Evolutionary conservation across 2,329 filamentous ascomycete species (phyloP), one percentile per base, ranked within the genome.

Genomic region (Byssothecium circinans): DNA sequence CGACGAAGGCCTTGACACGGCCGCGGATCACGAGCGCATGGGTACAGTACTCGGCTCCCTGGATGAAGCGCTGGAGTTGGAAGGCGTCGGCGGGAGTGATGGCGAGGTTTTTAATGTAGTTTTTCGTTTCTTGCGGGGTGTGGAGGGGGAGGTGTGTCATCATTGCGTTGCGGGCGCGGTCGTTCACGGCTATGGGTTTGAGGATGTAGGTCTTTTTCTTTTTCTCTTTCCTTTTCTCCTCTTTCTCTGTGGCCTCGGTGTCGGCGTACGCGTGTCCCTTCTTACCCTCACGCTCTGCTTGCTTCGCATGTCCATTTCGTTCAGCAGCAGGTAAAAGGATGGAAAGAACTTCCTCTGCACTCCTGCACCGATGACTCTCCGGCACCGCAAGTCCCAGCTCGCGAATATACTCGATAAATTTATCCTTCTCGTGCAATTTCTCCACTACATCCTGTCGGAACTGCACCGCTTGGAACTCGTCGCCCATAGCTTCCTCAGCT

Each of bases 31-130:
- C 72, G 2, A 91, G 74, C 0, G 86, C 73, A 56, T 91, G 87
- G 0, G 87, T 89, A 67, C 85, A 88, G 63, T 84, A 90, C 64
- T 90, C 86, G 0, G 76, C 74, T 1, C 81, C 79, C 2, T 49
- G 41, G 52, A 88, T 81, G 64, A 80, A 88, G 61, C 89, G 82
- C 61, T 91, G 86, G 19, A 90, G 64, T 49, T 89, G 76, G 78
- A 84, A 89, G 0, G 85, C 81, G 2, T 75, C 73, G 0, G 76
- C 62, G 11, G 74, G 67, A 2, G 81, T 81, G 34, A 86, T 81
- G 1, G 65, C 72, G 12, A 90, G 74, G 14, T 73, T 69, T 12
- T 75, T 74, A 20, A 89, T 66, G 54, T 85, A 76, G 1, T 68
- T 61, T 36, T 75, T 74, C 0, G 86, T 89, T 49, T 81, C 75